These are phyloP conservation scores for Pestalotiopsis sp. DNA, from an alignment of 2,329 filamentous ascomycete species.

Conservation along the genomic window DNA sequence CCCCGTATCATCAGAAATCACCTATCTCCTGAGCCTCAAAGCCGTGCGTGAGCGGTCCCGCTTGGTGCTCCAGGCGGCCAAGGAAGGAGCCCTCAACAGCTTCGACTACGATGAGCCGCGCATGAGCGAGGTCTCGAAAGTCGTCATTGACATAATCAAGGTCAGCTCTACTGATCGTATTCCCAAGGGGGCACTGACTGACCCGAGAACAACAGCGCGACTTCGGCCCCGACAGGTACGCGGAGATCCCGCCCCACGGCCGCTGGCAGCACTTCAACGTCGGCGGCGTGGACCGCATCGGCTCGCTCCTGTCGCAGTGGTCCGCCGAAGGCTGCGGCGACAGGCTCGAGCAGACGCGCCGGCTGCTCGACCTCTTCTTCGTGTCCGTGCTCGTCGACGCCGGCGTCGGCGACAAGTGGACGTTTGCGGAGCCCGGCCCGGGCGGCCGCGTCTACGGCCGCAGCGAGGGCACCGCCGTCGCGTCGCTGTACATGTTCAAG, in stretches of 20 bases:
- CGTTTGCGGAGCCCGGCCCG: constrained; percentile 64
- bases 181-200: neutral
- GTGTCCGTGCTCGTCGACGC: constrained; percentile 62
- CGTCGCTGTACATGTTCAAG: constrained; percentile 64
- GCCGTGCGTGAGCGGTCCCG: constrained; percentile 38
- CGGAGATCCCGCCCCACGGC: constrained; percentile 56
- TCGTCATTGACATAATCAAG: constrained; percentile 44
- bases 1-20: constrained; percentile 15
- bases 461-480: constrained; percentile 81
- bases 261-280: constrained; percentile 68
- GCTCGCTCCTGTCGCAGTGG: constrained; percentile 48
- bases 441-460: constrained; percentile 74
- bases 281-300: constrained; percentile 52
- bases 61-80: constrained; percentile 37
- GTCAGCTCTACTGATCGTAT: constrained; percentile 26
- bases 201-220: constrained; percentile 40
- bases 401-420: constrained; percentile 53
- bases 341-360: constrained; percentile 49
- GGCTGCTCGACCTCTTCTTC: constrained; percentile 63
- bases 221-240: constrained; percentile 47
- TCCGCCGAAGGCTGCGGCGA: constrained; percentile 36
- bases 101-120: constrained; percentile 42
- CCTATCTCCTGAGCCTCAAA: constrained; percentile 38
- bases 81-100: constrained; percentile 39
- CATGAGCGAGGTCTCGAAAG: constrained; percentile 42